phyloP scores from a whole-genome alignment of 2,329 filamentous ascomycete genomes.

The Coniella vitis region DNA sequence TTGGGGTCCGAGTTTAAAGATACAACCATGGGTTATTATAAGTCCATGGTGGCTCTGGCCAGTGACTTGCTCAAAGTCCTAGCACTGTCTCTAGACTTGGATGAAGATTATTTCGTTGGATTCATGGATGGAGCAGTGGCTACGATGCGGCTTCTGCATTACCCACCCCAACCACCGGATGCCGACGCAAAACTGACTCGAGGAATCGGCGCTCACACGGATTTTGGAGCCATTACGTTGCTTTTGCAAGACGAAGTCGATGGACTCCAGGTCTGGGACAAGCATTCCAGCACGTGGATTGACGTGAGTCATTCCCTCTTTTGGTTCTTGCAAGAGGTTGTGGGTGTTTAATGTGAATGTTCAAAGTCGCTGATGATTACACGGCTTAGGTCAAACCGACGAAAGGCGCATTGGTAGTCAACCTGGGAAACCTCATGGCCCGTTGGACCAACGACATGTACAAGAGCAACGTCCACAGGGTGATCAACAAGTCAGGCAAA shows the following conservation, averaged over 20 bases:
- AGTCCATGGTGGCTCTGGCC: constrained; percentile 31
- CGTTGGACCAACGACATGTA: constrained; percentile 46
- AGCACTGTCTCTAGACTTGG: constrained; percentile 30
- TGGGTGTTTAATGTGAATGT: no score
- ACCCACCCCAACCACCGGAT: constrained; percentile 33
- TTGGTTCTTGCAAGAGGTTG: no score
- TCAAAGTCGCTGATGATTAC: background rate
- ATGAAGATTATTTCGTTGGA: constrained; percentile 32
- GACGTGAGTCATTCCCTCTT: constrained; percentile 21
- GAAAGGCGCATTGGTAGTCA: constrained; percentile 41
- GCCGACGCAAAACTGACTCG: constrained; percentile 26
- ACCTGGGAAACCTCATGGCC: constrained; percentile 40
- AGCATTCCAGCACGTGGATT: constrained; percentile 35
- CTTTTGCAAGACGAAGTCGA: constrained; percentile 43
- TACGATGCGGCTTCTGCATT: constrained; percentile 38
- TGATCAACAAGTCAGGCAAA: constrained; percentile 41
- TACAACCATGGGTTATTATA: constrained; percentile 31
- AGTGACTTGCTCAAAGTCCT: constrained; percentile 31
- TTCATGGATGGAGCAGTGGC: constrained; percentile 36
- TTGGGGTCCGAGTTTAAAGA: constrained; percentile 29
- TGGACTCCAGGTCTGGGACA: constrained; percentile 44
- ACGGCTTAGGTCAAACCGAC: constrained; percentile 33
- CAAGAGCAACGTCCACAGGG: constrained; percentile 46
- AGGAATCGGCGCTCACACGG: constrained; percentile 42
- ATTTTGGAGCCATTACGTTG: constrained; percentile 49